Percentiles rank a stretch among this genome's conserved stretches.
phyloP scores from a whole-genome alignment of 2,329 filamentous ascomycete species.

The Pseudogymnoascus sp. region DNA sequence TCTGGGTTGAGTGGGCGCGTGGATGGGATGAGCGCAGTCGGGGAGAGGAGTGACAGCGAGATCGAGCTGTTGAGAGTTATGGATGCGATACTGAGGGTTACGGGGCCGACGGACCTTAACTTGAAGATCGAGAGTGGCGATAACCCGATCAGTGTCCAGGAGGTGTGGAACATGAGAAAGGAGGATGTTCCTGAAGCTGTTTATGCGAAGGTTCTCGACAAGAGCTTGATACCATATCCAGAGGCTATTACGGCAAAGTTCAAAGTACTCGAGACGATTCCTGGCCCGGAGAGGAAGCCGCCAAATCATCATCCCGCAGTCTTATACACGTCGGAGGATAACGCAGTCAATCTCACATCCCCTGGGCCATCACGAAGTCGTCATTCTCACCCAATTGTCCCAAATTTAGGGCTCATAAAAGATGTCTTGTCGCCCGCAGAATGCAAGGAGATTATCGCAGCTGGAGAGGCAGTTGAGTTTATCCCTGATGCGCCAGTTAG shows the following conservation, averaged over 20 bases:
- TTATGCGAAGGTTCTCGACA: constrained; percentile 52
- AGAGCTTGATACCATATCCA: constrained; percentile 37
- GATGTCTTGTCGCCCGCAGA: constrained; percentile 54
- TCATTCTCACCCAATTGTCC: constrained; percentile 51
- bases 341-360: constrained; percentile 45
- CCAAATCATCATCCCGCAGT: constrained; percentile 61
- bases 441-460: constrained; percentile 58
- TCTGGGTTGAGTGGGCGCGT: constrained; percentile 51
- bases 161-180: constrained; percentile 52
- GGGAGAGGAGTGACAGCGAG: constrained; percentile 39
- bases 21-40: constrained; percentile 29
- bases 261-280: constrained; percentile 53
- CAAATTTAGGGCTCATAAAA: constrained; percentile 51
- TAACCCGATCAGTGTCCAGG: constrained; percentile 48
- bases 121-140: constrained; percentile 26
- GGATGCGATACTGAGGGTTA: constrained; percentile 57
- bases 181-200: constrained; percentile 34
- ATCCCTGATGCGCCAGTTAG: constrained; percentile 60
- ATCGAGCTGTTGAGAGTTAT: constrained; percentile 52
- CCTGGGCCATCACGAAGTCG: constrained; percentile 44
- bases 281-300: constrained; percentile 54
- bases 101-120: constrained; percentile 50
- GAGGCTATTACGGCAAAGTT: constrained; percentile 36
- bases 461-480: constrained; percentile 58
- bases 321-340: constrained; percentile 52